Conservation (phyloP, 2,329 filamentous ascomycete species). For the Bimuria novae-zelandiae region DNA sequence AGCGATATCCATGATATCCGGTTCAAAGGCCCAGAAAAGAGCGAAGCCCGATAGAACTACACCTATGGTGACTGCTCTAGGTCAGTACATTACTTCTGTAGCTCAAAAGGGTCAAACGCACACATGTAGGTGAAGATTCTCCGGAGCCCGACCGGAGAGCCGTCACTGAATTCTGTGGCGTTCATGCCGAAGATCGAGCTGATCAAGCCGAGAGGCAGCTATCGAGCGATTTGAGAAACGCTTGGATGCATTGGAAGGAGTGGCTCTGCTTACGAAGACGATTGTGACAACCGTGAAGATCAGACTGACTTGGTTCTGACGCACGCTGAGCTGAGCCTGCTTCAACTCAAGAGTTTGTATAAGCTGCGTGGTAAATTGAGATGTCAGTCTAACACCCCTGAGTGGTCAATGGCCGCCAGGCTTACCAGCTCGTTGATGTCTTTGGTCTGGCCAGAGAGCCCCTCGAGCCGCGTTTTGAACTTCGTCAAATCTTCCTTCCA, state of each 20-base stretch:
- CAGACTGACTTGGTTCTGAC: not conserved
- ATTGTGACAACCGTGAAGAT: not conserved
- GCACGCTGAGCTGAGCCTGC: constrained; percentile 1
- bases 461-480: not conserved
- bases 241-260: not conserved
- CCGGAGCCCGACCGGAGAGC: not conserved
- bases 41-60: no score
- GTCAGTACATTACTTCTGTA: no score
- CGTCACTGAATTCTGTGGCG: not conserved
- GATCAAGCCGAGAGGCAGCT: constrained; percentile 6
- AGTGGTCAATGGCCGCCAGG: no score
- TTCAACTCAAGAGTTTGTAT: not conserved
- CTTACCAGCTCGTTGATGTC: not conserved
- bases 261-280: not conserved
- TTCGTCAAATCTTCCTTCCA: not conserved
- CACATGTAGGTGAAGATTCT: not conserved
- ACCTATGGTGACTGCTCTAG: no score
- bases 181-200: constrained; percentile 8
- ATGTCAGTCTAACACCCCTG: not conserved
- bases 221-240: not conserved
- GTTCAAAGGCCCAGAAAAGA: no score
- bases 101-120: no score
- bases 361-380: not conserved
- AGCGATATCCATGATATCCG: no score
- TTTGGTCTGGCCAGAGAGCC: not conserved